phyloP scores from a whole-genome alignment of 2,329 filamentous ascomycete species.

The Cladobotryum mycophilum region DNA sequence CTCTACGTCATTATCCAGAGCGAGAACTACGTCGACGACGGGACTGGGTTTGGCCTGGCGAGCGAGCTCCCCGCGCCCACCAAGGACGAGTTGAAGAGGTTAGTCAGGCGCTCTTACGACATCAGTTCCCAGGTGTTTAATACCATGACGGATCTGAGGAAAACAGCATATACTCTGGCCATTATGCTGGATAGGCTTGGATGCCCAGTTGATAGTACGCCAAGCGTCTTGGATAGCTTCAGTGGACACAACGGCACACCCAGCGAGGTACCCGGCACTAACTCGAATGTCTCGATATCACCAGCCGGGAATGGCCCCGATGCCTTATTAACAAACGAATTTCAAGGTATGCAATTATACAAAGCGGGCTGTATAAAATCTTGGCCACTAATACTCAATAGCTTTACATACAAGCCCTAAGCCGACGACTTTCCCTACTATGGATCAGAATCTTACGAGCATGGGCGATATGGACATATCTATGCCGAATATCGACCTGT shows the following conservation, averaged over 20 bases:
- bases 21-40: conserved; percentile 33
- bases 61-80: conserved; percentile 26
- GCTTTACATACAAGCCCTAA: conserved; percentile 3
- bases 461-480: neutral
- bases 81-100: conserved; percentile 33
- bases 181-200: conserved; percentile 41
- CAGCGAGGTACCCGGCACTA: neutral
- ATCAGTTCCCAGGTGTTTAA: conserved; percentile 39
- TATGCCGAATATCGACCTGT: conserved; percentile 22
- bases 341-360: conserved; percentile 15
- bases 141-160: conserved; percentile 34
- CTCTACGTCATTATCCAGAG: conserved; percentile 47
- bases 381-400: neutral
- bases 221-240: neutral
- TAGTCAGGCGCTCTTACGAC: conserved; percentile 36
- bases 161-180: conserved; percentile 40
- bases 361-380: neutral
- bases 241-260: neutral
- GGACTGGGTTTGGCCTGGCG: conserved; percentile 29
- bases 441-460: neutral
- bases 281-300: conserved; percentile 14
- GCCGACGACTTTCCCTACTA: neutral
- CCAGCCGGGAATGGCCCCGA: conserved; percentile 15
- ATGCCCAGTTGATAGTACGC: conserved; percentile 18
- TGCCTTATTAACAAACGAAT: conserved; percentile 17